Percentiles rank a stretch among this genome's conserved stretches.
These are phyloP conservation scores for Trichoderma parareesei DNA, from an alignment of 495 filamentous ascomycete genomes.

Conservation along the genomic window DNA sequence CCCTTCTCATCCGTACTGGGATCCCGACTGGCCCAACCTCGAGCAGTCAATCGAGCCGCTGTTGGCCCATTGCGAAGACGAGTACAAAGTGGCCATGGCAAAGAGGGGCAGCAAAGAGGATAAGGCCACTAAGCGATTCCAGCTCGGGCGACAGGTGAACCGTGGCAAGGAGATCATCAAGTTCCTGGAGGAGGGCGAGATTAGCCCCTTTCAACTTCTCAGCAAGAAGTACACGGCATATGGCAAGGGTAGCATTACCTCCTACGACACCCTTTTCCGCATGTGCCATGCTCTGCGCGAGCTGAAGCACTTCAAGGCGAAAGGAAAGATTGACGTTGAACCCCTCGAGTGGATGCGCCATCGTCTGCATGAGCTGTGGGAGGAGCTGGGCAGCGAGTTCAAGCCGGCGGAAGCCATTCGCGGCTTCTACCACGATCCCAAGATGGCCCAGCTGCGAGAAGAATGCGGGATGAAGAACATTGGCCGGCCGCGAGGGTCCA, in stretches of 20 bases:
- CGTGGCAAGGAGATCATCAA: constrained; percentile 34
- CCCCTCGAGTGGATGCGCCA: constrained; percentile 42
- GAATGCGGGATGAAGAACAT: constrained; percentile 40
- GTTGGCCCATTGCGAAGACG: constrained; percentile 30
- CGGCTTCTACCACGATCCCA: constrained; percentile 37
- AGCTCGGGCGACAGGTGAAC: constrained; percentile 41
- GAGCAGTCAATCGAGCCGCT: constrained; percentile 23
- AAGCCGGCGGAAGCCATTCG: constrained; percentile 31
- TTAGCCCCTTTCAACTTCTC: constrained; percentile 42
- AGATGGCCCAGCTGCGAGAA: constrained; percentile 29
- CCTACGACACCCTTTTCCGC: constrained; percentile 42
- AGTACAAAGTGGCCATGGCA: constrained; percentile 22
- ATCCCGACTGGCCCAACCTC: constrained; percentile 32
- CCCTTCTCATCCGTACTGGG: constrained; percentile 37
- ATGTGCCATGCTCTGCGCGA: constrained; percentile 38
- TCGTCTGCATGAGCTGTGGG: constrained; percentile 32
- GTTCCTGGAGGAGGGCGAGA: constrained; percentile 32
- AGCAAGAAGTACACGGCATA: constrained; percentile 33
- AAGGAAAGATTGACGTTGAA: constrained; percentile 34
- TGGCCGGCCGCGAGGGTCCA: constrained; percentile 35
- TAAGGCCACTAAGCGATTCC: constrained; percentile 20
- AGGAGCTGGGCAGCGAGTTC: constrained; percentile 31
- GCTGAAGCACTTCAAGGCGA: constrained; percentile 21
- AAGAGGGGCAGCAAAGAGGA: constrained; percentile 13
- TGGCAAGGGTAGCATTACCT: constrained; percentile 22